Percentiles rank a stretch among this genome's conserved stretches.
These are phyloP conservation scores for Saksenaea oblongispora DNA, from an alignment of 371 early-diverging fungal genomes.

Conservation along the genomic window DNA sequence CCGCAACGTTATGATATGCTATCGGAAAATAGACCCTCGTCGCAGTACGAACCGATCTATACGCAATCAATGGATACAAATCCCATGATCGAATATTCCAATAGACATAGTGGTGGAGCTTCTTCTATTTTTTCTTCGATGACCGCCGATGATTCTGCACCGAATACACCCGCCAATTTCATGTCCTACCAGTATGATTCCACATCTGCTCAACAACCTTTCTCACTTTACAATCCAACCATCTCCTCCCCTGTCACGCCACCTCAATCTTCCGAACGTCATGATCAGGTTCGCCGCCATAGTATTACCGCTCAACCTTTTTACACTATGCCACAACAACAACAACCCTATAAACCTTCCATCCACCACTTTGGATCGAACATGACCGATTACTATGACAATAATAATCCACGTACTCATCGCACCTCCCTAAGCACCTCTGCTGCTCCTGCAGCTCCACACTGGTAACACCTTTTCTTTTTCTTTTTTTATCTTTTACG, in stretches of 20 bases:
- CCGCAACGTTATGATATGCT: not conserved
- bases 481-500: constrained; percentile 1
- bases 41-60: not conserved
- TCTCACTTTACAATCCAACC: not conserved
- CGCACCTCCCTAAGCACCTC: not conserved
- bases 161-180: not conserved
- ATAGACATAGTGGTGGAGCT: not conserved
- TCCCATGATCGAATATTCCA: not conserved
- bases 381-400: constrained; percentile 17
- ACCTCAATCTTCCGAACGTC: not conserved
- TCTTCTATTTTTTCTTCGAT: not conserved
- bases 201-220: not conserved
- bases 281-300: not conserved
- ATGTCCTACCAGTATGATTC: not conserved
- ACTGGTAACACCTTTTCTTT: not conserved
- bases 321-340: not conserved
- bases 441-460: constrained; percentile 1
- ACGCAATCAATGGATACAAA: not conserved
- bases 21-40: not conserved
- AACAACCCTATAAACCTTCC: not conserved
- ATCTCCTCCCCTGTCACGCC: constrained; percentile 9
- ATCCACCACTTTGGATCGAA: constrained; percentile 26
- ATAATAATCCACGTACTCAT: constrained; percentile 1
- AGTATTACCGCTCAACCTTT: not conserved
- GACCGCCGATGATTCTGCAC: not conserved